Evolutionary conservation across 2,329 filamentous ascomycete species (phyloP).

Genomic region (Endoconidiophora polonica): DNA sequence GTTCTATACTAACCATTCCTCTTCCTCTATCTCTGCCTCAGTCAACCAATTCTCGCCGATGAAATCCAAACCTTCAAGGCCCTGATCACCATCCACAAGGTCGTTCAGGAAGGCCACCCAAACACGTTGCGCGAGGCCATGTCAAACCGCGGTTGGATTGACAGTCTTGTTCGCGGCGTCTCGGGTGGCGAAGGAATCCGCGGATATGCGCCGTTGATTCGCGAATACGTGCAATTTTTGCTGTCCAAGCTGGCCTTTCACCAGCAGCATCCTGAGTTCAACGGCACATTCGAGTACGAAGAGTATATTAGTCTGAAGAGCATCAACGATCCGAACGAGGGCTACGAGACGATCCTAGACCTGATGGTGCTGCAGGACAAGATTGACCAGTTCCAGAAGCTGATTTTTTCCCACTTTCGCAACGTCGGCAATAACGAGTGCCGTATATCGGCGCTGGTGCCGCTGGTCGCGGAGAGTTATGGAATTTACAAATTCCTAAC

Average conservation of each 20-base stretch:
- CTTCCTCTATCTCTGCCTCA: constrained; percentile 20
- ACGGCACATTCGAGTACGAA: constrained; percentile 96
- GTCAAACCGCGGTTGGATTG: constrained; percentile 76
- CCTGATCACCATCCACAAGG: constrained; percentile 91
- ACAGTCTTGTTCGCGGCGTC: constrained; percentile 74
- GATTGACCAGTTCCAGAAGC: constrained; percentile 95
- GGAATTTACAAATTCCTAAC: constrained; percentile 99
- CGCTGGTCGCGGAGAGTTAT: constrained; percentile 92
- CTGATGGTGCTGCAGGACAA: constrained; percentile 94
- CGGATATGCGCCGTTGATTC: constrained; percentile 81
- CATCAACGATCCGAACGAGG: constrained; percentile 97
- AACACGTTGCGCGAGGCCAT: constrained; percentile 76
- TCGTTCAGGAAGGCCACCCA: constrained; percentile 91
- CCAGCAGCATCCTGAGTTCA: constrained; percentile 92
- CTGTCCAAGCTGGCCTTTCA: constrained; percentile 94
- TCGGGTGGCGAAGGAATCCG: constrained; percentile 61
- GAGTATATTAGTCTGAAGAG: constrained; percentile 97
- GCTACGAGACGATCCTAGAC: constrained; percentile 90
- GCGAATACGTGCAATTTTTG: constrained; percentile 92
- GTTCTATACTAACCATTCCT: constrained; percentile 1
- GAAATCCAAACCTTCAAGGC: constrained; percentile 99
- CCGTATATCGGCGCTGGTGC: constrained; percentile 82
- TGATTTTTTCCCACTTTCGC: constrained; percentile 94
- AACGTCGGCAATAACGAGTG: constrained; percentile 89
- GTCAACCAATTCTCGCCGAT: constrained; percentile 93